phyloP scores from a whole-genome alignment of 306 rosid genomes.

The Rubus idaeus region DNA sequence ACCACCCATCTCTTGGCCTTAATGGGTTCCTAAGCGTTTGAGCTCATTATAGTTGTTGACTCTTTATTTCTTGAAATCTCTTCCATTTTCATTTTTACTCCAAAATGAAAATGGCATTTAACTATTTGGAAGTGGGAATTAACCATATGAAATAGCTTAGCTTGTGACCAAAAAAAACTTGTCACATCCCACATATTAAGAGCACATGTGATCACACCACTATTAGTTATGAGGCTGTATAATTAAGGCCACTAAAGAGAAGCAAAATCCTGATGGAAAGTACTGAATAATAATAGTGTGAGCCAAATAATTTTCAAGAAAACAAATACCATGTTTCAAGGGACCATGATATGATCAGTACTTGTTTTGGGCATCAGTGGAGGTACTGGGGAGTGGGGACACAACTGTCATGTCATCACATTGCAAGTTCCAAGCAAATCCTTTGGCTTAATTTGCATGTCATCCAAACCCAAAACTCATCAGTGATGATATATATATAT shows the following conservation, averaged over 20 bases:
- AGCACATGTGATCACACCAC: constrained; percentile 18
- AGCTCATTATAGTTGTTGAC: background rate
- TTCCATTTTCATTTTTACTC: background rate
- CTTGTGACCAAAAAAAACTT: background rate
- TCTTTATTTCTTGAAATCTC: background rate
- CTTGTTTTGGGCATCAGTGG: background rate
- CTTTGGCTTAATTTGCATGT: constrained; percentile 7
- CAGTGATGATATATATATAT: background rate
- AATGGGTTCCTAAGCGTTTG: background rate
- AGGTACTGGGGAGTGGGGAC: background rate
- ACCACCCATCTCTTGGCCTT: background rate
- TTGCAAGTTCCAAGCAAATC: constrained; percentile 10
- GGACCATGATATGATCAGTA: constrained; percentile 3
- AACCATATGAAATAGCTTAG: background rate
- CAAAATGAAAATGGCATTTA: background rate
- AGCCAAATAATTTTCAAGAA: constrained; percentile 8
- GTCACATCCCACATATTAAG: constrained; percentile 18
- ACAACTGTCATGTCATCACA: background rate
- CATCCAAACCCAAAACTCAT: constrained; percentile 9
- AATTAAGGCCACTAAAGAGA: background rate
- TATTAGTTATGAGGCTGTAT: background rate
- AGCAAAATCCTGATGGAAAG: background rate
- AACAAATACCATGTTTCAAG: constrained; percentile 20
- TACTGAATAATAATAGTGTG: background rate
- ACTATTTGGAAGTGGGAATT: background rate